These are phyloP conservation scores for Leccinum holopus DNA, from an alignment of 1,284 basidiomycete genomes.

Conservation along the genomic window DNA sequence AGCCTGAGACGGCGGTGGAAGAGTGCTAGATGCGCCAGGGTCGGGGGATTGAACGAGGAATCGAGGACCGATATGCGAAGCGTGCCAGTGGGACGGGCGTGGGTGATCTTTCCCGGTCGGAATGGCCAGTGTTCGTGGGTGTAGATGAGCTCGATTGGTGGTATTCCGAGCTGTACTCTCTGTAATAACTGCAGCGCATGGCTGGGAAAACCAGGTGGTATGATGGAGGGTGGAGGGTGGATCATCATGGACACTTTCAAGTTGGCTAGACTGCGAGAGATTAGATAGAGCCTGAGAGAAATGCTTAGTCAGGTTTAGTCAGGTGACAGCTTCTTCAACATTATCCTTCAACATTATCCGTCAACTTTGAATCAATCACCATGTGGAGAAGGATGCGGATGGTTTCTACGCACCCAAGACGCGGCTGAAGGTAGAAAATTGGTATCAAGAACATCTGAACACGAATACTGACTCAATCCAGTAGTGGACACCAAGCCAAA, in stretches of 20 bases:
- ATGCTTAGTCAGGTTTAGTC: constrained; percentile 33
- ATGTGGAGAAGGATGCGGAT: constrained; percentile 67
- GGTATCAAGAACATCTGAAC: not conserved
- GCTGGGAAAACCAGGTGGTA: constrained; percentile 26
- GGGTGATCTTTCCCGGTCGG: constrained; percentile 23
- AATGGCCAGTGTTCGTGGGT: constrained; percentile 58
- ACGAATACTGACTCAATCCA: constrained; percentile 14
- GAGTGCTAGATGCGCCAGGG: constrained; percentile 77
- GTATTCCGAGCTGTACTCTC: constrained; percentile 46
- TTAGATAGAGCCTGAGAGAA: constrained; percentile 17
- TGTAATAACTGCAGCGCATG: constrained; percentile 38
- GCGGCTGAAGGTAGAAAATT: constrained; percentile 24
- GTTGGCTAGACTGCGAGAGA: constrained; percentile 9
- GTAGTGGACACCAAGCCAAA: constrained; percentile 24
- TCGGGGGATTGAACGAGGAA: constrained; percentile 95
- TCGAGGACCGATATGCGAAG: constrained; percentile 74
- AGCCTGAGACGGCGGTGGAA: constrained; percentile 28
- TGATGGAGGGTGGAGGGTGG: constrained; percentile 2
- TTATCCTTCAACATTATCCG: constrained; percentile 4
- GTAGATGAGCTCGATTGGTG: constrained; percentile 55
- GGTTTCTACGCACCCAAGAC: constrained; percentile 62
- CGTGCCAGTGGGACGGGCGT: constrained; percentile 14
- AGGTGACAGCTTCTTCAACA: constrained; percentile 11
- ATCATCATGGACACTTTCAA: constrained; percentile 14
- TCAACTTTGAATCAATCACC: constrained; percentile 22